Evolutionary conservation across 1,139 yeast species (phyloP), one percentile per base, ranked within the genome.

Genomic region (Petasospora fabianii): DNA sequence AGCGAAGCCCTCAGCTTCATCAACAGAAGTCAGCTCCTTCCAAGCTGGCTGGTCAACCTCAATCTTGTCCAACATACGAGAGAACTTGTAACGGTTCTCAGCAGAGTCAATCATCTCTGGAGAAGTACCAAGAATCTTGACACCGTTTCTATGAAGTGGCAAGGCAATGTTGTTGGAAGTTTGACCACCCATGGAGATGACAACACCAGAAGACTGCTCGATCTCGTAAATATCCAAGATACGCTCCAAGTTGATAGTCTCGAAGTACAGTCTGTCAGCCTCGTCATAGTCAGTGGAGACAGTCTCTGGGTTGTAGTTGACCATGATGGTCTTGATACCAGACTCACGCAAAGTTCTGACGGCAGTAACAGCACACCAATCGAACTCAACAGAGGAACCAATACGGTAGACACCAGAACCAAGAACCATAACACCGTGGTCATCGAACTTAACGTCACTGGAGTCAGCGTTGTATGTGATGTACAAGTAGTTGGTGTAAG

Each of bases 351-450:
- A 77, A 33, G 97, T 88, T 62, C 97, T 82, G 41, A 95, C 97
- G 43, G 98, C 84, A 46, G 95, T 79, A 47, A 92, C 98, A 37
- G 97, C 98, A 75, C 98, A 92, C 98, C 98, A 92, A 67, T 92
- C 98, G 56, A 92, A 92, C 68, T 92, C 98, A 45, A 92, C 98
- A 18, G 97, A 90, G 5, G 97, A 90, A 44, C 98, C 98, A 61
- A 92, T 92, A 67, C 98, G 80, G 75, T 92, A 92, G 39, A 92
- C 98, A 69, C 98, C 98, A 11, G 97, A 90, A 40, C 98, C 98
- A 52, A 92, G 73, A 31, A 92, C 98, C 78, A 92, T 72, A 48
- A 94, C 83, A 58, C 98, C 97, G 51, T 85, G 77, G 48, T 90
- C 97, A 56, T 85, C 77, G 59, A 92, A 92, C 31, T 70, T 75